These are phyloP conservation scores for Stereum hirsutum DNA, from an alignment of 1,284 basidiomycete species.

Conservation along the genomic window DNA sequence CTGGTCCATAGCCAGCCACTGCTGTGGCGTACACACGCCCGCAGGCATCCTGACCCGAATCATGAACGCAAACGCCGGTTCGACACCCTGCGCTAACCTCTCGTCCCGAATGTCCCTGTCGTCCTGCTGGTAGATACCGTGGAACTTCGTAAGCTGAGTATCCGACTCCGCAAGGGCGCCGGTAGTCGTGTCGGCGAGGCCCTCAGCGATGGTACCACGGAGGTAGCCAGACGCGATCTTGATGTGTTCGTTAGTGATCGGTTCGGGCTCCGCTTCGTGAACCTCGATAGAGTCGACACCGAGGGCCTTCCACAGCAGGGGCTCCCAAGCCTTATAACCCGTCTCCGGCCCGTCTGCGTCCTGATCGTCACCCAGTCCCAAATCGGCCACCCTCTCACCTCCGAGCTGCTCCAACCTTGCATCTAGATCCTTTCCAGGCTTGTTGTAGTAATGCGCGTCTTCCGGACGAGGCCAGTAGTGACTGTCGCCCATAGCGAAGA, in stretches of 20 bases:
- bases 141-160: slow-evolving; percentile 97
- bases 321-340: slow-evolving; percentile 95
- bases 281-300: slow-evolving; percentile 91
- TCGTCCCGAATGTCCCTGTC: slow-evolving; percentile 98
- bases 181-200: slow-evolving; percentile 80
- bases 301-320: slow-evolving; percentile 87
- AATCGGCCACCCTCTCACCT: slow-evolving; percentile 57
- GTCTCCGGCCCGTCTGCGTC: slow-evolving; percentile 96
- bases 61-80: slow-evolving; percentile 98
- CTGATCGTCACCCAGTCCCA: slow-evolving; percentile 95
- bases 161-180: slow-evolving; percentile 88
- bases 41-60: slow-evolving; percentile 95
- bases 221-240: slow-evolving; percentile 95
- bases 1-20: slow-evolving; percentile 95
- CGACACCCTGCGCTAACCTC: slow-evolving; percentile 85
- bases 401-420: slow-evolving; percentile 70
- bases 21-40: slow-evolving; percentile 85
- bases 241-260: slow-evolving; percentile 99
- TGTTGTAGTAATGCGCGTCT: slow-evolving; percentile 97
- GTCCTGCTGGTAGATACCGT: slow-evolving; percentile 96
- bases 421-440: slow-evolving; percentile 89
- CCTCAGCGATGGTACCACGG: slow-evolving; percentile 92
- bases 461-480: slow-evolving; percentile 99
- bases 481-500: slow-evolving; percentile 96
- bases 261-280: slow-evolving; percentile 88